Base-by-base conservation (phyloP, 2,329 filamentous ascomycete species). In the Fusarium succisae region DNA sequence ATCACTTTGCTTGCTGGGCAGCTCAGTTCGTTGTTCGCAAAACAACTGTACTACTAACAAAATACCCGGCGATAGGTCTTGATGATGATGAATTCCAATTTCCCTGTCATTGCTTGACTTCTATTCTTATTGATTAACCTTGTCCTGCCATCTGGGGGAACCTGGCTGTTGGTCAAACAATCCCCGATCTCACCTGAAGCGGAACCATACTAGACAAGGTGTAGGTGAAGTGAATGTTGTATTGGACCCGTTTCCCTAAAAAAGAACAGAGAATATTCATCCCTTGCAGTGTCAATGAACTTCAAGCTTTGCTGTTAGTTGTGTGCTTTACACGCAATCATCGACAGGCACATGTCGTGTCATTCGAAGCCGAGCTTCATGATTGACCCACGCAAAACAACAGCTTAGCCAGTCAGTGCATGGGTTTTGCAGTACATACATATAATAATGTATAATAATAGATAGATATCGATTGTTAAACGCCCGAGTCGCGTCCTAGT, bases 161-260 rank as follows among this genome's bases (percentile, higher is more conserved):
- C 74, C 61, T 73, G 70, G 67, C 67, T 57, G 70, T 66, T 73
- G 50, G 57, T 67, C 69, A 72, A 77, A 63, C 67, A 44, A 60
- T 63, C 74, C 69, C 74, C 68, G 69, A 78, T 73, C 73, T 78
- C 76, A 78, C 76, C 76, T 78, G 76, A 78, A 78, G 70, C 75
- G 70, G 76, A 69, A 72, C 73, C 74, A 71, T 76, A 68, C 72
- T 74, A 72, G 68, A 50, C 67, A 64, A 65, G 67, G 67, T 70
- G 53, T 45, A 45, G 24, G 48, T 35, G 26, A 67, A 65, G 53
- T 69, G 35, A 56, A 64, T 53, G 67, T 74, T 72, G 71, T 64
- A 62, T 66, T 62, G 63, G 72, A 72, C 72, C 72, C 72, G 63
- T 72, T 75, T 73, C 72, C 69, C 61, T 69, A 73, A 74, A 75